These are phyloP conservation scores for Coniochaeta ligniaria DNA, from an alignment of 2,329 filamentous ascomycete species.

Conservation along the genomic window DNA sequence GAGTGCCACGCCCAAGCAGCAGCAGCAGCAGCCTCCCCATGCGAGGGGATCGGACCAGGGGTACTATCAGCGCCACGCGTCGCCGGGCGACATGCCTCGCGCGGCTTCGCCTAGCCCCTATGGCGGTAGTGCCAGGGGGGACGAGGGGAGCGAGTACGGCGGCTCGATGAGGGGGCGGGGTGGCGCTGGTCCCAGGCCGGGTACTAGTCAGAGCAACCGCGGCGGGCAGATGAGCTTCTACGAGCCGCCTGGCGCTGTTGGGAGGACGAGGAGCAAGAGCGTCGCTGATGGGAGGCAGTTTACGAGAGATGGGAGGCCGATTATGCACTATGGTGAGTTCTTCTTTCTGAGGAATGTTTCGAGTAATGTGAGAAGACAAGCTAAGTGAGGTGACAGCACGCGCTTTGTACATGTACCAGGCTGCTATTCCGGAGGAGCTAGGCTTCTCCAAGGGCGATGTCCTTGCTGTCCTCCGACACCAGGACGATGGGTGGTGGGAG, in stretches of 20 bases:
- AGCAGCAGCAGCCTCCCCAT: constrained; percentile 16
- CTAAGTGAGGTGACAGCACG: constrained; percentile 55
- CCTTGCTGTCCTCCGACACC: constrained; percentile 77
- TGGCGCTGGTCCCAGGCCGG: constrained; percentile 18
- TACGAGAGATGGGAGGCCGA: constrained; percentile 77
- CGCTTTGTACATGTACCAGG: constrained; percentile 88
- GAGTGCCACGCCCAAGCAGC: constrained; percentile 12
- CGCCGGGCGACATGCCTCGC: constrained; percentile 39
- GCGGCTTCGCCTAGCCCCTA: constrained; percentile 42
- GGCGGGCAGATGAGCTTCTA: constrained; percentile 41
- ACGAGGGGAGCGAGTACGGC: constrained; percentile 8
- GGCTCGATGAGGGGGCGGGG: constrained; percentile 6
- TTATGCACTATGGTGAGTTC: constrained; percentile 87
- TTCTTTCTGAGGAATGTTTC: neutral
- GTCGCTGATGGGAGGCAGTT: constrained; percentile 78
- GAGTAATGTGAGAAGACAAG: neutral
- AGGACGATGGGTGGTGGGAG: constrained; percentile 99
- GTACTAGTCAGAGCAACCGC: constrained; percentile 34
- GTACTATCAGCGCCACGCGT: constrained; percentile 41
- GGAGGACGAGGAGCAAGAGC: constrained; percentile 62
- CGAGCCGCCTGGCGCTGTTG: constrained; percentile 20
- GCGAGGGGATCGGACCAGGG: constrained; percentile 37
- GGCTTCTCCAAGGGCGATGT: constrained; percentile 90
- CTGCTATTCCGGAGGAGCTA: constrained; percentile 91
- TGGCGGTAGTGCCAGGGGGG: constrained; percentile 11